phyloP scores from a whole-genome alignment of 805 yeast species.

The Saccharomycopsis schoenii region DNA sequence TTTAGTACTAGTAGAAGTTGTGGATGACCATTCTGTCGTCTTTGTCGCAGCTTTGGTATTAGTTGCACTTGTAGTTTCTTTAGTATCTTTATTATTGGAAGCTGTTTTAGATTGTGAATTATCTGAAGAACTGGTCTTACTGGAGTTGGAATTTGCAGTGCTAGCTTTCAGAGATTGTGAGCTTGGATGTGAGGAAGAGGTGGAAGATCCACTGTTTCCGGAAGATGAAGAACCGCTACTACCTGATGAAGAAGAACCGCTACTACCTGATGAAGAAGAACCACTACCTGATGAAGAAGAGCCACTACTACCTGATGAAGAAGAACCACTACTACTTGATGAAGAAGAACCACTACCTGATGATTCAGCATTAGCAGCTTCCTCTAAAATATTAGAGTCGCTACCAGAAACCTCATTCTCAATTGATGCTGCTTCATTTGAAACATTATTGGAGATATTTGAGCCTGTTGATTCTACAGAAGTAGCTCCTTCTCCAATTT shows the following conservation, averaged over 20 bases:
- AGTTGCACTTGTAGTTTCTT: not conserved
- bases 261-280: too few species aligned
- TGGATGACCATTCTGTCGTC: not conserved
- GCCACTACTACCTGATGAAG: not conserved
- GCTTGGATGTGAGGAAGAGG: too few species aligned
- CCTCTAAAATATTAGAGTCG: not conserved
- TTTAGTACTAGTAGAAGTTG: not conserved
- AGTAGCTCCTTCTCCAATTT: not conserved
- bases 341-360: not conserved
- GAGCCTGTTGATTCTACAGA: not conserved
- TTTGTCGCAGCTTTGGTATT: not conserved
- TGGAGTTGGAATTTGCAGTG: not conserved
- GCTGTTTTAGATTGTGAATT: not conserved
- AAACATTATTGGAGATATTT: not conserved
- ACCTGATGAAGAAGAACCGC: too few species aligned
- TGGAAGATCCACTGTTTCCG: too few species aligned
- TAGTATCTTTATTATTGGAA: not conserved
- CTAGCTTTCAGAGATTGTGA: too few species aligned
- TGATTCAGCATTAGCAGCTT: not conserved
- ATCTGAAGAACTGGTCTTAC: too few species aligned
- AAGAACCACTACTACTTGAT: not conserved
- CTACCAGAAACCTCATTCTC: not conserved
- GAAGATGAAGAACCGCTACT: too few species aligned
- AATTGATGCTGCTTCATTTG: not conserved
- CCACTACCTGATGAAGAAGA: too few species aligned